Evolutionary conservation across 2,329 filamentous ascomycete genomes (phyloP).

Genomic region (Colletotrichum horii): DNA sequence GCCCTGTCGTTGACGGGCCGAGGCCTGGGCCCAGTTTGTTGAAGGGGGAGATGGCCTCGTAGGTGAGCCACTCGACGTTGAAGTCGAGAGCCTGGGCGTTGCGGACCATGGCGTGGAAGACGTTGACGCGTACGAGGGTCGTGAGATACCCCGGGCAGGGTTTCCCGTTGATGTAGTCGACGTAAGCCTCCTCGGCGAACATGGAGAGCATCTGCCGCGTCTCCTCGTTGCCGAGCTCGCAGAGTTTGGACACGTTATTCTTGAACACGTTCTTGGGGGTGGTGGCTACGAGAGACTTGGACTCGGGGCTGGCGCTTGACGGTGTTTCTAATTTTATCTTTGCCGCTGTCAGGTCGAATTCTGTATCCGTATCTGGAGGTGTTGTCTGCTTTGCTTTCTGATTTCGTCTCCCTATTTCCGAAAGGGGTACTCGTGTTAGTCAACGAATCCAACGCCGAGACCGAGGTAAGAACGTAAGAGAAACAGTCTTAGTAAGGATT

Average conservation of each 20-base stretch:
- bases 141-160: conserved; percentile 2
- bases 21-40: neutral
- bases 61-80: conserved; percentile 11
- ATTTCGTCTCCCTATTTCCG: neutral
- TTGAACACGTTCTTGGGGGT: neutral
- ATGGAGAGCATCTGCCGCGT: neutral
- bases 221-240: neutral
- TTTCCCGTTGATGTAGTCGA: neutral
- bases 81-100: conserved; percentile 17
- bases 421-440: neutral
- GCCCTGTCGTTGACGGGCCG: neutral
- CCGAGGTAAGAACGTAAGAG: neutral
- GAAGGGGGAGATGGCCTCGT: conserved; percentile 26
- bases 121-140: conserved; percentile 19
- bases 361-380: neutral
- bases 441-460: neutral
- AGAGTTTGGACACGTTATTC: neutral
- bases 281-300: neutral
- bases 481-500: neutral
- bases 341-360: neutral
- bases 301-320: neutral
- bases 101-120: conserved; percentile 20
- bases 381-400: neutral
- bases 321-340: neutral
- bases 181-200: conserved; percentile 10